Base-by-base conservation (phyloP, 441 rosid species). In the Gossypium schwendimanii region DNA sequence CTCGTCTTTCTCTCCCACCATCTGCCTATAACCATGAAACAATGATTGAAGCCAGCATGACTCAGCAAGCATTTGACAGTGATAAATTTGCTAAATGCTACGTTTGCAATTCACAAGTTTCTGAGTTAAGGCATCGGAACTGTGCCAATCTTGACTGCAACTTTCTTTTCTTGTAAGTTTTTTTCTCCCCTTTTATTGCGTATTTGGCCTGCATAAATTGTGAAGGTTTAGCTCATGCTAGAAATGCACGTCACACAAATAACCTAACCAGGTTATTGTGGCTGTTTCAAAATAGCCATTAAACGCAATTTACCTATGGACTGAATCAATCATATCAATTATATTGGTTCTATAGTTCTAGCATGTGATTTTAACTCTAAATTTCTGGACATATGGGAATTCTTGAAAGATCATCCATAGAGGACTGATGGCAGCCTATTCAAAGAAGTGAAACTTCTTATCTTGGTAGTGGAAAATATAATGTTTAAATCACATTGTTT, bases 61-160 rank as follows among this genome's bases (percentile, higher is more conserved):
- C 74, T 74, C 73, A 75, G 55, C 79, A 76, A 45, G 77, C 69
- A 23, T 14, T 78, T 26, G 76, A 78, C 75, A 81, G 73, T 3
- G 67, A 81, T 61, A 79, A 80, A 74, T 89, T 90, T 79, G 95
- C 97, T 28, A 83, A 76, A 70, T 91, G 97, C 84, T 85, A 84
- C 63, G 62, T 84, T 45, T 94, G 97, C 69, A 81, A 86, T 60
- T 87, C 87, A 55, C 84, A 87, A 67, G 90, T 89, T 70, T 57
- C 45, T 45, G 91, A 86, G 72, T 83, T 90, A 73, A 87, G 93
- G 80, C 98, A 93, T 75, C 86, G 96, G 63, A 93, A 93, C 81
- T 93, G 98, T 82, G 96, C 98, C 59, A 93, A 93, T 85, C 83
- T 90, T 53, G 94, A 93, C 81, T 93, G 97, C 85, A 93, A 93